phyloP scores from a whole-genome alignment of 2,329 filamentous ascomycete genomes.

The Penicillium sp. region DNA sequence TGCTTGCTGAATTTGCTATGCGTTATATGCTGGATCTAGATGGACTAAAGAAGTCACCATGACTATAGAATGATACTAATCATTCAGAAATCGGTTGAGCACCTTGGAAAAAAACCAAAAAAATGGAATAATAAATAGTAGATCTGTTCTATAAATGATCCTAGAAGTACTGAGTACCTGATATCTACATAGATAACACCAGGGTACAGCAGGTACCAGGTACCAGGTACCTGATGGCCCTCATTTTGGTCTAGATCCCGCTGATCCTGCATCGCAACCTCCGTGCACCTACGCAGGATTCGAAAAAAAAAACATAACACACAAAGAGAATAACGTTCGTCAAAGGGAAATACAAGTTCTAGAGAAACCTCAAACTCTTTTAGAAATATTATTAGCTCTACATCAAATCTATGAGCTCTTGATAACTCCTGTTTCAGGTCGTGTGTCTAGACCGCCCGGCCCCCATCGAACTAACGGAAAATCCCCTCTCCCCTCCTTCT shows the following conservation, averaged over 20 bases:
- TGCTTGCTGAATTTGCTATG: background rate
- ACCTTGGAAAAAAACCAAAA: background rate
- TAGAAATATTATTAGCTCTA: background rate
- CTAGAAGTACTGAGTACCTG: background rate
- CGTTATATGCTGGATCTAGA: background rate
- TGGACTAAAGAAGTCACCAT: background rate
- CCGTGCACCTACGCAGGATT: slow-evolving; percentile 7
- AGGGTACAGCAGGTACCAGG: background rate
- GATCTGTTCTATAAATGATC: too few relatives aligned
- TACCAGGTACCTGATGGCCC: background rate
- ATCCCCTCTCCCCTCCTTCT: slow-evolving; percentile 26
- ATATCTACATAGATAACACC: background rate
- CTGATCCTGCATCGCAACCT: slow-evolving; percentile 19
- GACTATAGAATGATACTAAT: background rate
- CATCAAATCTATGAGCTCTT: background rate
- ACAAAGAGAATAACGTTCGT: background rate
- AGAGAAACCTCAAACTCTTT: background rate
- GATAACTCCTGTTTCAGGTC: slow-evolving; percentile 23
- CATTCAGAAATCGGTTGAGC: background rate
- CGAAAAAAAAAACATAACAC: background rate
- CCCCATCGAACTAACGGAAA: slow-evolving; percentile 26
- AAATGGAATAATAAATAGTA: too few relatives aligned
- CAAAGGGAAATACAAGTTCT: background rate
- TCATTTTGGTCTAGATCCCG: slow-evolving; percentile 23
- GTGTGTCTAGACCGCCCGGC: slow-evolving; percentile 37